Percentiles rank a stretch among this genome's conserved stretches.
phyloP scores from a whole-genome alignment of 2,329 filamentous ascomycete genomes.

The Knufia fluminis region DNA sequence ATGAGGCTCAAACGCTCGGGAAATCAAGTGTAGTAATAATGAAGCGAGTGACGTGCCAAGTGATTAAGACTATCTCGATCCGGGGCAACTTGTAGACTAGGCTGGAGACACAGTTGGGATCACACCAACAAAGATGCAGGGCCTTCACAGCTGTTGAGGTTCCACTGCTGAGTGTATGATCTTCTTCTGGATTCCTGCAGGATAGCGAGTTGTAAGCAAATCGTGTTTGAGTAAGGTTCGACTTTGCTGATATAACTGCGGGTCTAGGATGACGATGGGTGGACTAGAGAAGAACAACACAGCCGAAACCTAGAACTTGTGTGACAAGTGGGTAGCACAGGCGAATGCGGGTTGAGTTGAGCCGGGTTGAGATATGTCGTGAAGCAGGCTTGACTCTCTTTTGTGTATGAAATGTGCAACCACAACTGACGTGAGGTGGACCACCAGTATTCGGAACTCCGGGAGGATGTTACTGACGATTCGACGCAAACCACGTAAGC shows the following conservation, averaged over 20 bases:
- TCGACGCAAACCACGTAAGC: neutral
- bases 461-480: neutral
- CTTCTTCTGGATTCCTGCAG: neutral
- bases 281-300: neutral
- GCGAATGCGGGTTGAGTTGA: neutral
- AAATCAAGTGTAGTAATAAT: too few relatives aligned
- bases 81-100: neutral
- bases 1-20: neutral
- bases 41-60: neutral
- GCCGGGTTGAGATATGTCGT: neutral
- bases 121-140: neutral
- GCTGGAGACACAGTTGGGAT: neutral
- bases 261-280: neutral
- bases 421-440: neutral
- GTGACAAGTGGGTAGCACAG: too few relatives aligned
- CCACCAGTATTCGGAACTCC: neutral
- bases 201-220: neutral
- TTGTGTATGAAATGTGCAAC: neutral
- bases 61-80: neutral
- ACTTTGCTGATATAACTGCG: neutral
- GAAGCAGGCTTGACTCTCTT: neutral
- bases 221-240: neutral
- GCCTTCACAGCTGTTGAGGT: neutral
- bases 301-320: neutral
- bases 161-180: neutral